These are phyloP conservation scores for Penicillium coffeae DNA, from an alignment of 495 filamentous ascomycete genomes.

Conservation along the genomic window DNA sequence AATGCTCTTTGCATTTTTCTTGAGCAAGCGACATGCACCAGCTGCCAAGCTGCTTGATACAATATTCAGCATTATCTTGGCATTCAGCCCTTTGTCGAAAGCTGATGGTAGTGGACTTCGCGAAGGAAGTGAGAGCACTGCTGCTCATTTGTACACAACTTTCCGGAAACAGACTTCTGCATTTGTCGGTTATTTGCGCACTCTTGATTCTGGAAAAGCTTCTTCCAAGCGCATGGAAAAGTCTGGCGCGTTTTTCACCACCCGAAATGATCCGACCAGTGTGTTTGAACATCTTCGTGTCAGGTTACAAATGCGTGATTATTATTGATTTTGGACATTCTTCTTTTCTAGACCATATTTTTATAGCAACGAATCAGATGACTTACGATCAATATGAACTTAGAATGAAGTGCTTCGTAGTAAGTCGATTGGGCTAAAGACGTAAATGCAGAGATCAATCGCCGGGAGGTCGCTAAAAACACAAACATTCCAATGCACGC, in stretches of 20 bases:
- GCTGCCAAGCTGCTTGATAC: conserved; percentile 72
- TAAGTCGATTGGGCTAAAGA: no score
- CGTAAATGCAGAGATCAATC: not conserved
- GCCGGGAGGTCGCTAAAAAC: not conserved
- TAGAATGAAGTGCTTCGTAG: no score
- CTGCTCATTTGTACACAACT: conserved; percentile 52
- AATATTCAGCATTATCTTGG: conserved; percentile 67
- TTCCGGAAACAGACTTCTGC: conserved; percentile 67
- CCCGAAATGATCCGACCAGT: conserved; percentile 32
- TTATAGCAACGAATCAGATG: not conserved
- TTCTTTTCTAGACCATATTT: not conserved
- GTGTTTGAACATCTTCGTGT: conserved; percentile 49
- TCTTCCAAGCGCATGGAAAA: conserved; percentile 30
- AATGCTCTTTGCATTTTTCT: conserved; percentile 70
- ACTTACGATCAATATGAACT: conserved; percentile 10
- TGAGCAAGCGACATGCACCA: conserved; percentile 52
- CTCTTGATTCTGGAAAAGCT: conserved; percentile 47
- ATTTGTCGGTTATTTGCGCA: conserved; percentile 48
- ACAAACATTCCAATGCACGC: not conserved
- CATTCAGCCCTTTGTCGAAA: conserved; percentile 56
- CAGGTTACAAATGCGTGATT: conserved; percentile 47
- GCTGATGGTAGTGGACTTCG: conserved; percentile 36
- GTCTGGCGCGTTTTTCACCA: conserved; percentile 22
- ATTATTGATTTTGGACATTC: conserved; percentile 29
- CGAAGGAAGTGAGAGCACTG: conserved; percentile 38